Conservation (phyloP, 805 yeast genomes). For the Candida ipomoeae region DNA sequence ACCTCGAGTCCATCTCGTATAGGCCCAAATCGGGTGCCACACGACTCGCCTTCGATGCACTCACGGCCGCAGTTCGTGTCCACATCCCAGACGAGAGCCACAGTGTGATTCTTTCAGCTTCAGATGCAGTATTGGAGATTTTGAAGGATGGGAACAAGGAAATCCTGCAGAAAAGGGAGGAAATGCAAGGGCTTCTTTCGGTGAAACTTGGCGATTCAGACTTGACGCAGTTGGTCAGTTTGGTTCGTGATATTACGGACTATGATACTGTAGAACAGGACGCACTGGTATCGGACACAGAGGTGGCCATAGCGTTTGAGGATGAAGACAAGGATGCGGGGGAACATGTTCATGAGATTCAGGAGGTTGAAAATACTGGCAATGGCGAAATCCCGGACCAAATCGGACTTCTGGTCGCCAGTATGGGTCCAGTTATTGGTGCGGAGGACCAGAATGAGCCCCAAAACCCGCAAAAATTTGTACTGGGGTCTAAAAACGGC, state of each 20-base stretch:
- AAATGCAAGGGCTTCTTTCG: conserved; percentile 47
- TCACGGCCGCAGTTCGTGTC: conserved; percentile 56
- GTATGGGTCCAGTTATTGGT: conserved; percentile 5
- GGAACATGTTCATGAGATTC: conserved; percentile 21
- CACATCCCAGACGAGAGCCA: conserved; percentile 74
- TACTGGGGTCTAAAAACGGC: no score
- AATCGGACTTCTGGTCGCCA: conserved; percentile 7
- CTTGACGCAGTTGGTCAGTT: conserved; percentile 43
- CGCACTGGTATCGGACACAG: conserved; percentile 17
- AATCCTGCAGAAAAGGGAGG: conserved; percentile 44
- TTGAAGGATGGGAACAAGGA: conserved; percentile 44
- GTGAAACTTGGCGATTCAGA: conserved; percentile 36
- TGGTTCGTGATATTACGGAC: conserved; percentile 50
- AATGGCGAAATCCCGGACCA: conserved; percentile 20
- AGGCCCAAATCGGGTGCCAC: conserved; percentile 58
- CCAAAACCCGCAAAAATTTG: no score
- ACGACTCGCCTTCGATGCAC: conserved; percentile 46
- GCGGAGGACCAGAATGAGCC: neutral
- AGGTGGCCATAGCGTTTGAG: conserved; percentile 22
- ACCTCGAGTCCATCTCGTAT: conserved; percentile 52
- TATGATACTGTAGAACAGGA: conserved; percentile 24
- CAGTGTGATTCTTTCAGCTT: conserved; percentile 64
- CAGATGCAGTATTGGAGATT: conserved; percentile 58
- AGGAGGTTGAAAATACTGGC: conserved; percentile 19
- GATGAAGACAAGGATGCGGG: conserved; percentile 15